Evolutionary conservation across 768 basidiomycete species (phyloP).

Genomic region (Boletus rufocinnamomeus): DNA sequence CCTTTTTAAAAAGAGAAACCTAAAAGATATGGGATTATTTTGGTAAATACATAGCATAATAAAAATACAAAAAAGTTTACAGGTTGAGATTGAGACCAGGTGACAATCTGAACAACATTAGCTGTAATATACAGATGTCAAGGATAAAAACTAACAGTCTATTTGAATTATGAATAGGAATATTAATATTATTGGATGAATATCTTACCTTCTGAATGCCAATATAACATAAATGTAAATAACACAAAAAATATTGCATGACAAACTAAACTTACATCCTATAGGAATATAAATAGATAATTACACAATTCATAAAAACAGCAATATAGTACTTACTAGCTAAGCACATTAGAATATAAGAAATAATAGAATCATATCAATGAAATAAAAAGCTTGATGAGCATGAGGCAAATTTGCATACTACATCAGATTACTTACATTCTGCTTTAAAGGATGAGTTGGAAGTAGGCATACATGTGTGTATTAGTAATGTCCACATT

Average conservation of each 20-base stretch:
- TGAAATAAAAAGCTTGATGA: not conserved
- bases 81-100: not conserved
- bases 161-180: not conserved
- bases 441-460: not conserved
- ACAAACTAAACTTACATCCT: not conserved
- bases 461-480: not conserved
- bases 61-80: not conserved
- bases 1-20: rapidly evolving
- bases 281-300: not conserved
- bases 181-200: not conserved
- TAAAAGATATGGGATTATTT: not conserved
- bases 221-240: not conserved
- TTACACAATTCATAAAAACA: no score
- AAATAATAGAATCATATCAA: not conserved
- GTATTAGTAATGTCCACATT: not conserved
- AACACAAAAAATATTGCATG: not conserved
- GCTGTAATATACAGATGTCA: no score
- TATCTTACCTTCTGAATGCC: not conserved
- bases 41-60: not conserved
- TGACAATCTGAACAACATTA: not conserved
- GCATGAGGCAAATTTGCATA: not conserved
- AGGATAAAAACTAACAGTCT: not conserved
- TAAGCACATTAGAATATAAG: not conserved
- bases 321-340: not conserved
- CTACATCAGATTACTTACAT: not conserved